Conservation (phyloP, 225 moss, liverwort and hornwort genomes). For the Climacium dendroides region DNA sequence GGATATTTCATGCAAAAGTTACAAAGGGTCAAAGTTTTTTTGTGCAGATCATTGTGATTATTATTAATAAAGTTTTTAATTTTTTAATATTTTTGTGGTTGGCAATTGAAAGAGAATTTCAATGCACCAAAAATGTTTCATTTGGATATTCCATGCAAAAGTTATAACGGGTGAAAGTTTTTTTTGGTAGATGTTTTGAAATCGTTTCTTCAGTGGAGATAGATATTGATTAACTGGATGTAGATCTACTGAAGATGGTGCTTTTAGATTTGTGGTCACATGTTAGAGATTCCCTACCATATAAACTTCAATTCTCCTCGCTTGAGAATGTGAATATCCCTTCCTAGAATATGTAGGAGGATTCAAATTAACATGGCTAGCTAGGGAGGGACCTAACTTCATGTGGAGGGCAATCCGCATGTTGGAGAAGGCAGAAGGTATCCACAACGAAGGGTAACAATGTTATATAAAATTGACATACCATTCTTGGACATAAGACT, state of each 20-base stretch:
- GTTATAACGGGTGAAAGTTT: no score
- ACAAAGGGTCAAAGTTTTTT: neutral
- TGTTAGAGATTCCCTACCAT: no score
- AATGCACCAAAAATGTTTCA: no score
- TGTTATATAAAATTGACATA: neutral
- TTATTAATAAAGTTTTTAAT: neutral
- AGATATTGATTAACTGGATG: neutral
- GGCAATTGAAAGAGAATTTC: neutral
- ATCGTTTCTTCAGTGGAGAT: fast-evolving
- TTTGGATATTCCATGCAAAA: neutral
- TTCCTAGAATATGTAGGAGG: fast-evolving
- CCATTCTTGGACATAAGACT: neutral
- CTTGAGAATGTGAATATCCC: fast-evolving
- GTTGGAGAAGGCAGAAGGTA: neutral
- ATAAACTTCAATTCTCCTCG: neutral
- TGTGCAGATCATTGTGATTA: neutral
- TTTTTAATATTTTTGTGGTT: neutral
- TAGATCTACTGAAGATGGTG: neutral
- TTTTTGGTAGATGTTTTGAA: no score
- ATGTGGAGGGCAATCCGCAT: fast-evolving
- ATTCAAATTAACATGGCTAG: neutral
- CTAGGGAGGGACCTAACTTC: fast-evolving
- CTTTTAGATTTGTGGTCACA: fast-evolving
- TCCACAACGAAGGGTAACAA: neutral
- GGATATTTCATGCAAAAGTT: no score